Conservation (phyloP, 2,329 filamentous ascomycete genomes). For the Aspergillus melleus region DNA sequence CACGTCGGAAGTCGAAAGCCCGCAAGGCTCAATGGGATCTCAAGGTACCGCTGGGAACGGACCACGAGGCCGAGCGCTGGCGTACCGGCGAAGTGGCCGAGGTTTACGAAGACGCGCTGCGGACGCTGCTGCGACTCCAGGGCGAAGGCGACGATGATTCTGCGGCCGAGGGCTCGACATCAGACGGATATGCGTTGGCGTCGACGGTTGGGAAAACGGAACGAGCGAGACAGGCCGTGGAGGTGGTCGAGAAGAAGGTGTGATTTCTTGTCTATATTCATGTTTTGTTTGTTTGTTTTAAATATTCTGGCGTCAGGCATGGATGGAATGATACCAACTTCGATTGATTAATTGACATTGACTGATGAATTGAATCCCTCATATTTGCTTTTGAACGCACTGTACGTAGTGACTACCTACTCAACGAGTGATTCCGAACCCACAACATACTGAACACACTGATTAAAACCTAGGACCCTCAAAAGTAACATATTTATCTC, state of each 20-base stretch:
- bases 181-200: slow-evolving; percentile 40
- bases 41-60: slow-evolving; percentile 32
- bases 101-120: slow-evolving; percentile 43
- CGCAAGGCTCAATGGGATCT: slow-evolving; percentile 31
- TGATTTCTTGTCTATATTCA: slow-evolving; percentile 25
- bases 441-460: too few species aligned
- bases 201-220: slow-evolving; percentile 49
- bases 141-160: slow-evolving; percentile 31
- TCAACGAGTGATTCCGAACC: too few species aligned
- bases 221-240: slow-evolving; percentile 44
- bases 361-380: not conserved
- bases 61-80: slow-evolving; percentile 40
- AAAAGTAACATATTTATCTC: not conserved
- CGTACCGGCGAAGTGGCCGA: slow-evolving; percentile 43
- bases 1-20: slow-evolving; percentile 2
- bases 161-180: slow-evolving; percentile 20
- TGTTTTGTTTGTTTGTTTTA: slow-evolving; percentile 6
- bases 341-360: not conserved
- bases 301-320: slow-evolving; percentile 12
- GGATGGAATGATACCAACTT: slow-evolving; percentile 11
- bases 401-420: too few species aligned
- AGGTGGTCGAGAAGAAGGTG: slow-evolving; percentile 49
- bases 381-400: too few species aligned
- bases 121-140: slow-evolving; percentile 40
- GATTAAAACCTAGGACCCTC: not conserved